These are phyloP conservation scores for Testicularia cyperi DNA, from an alignment of 1,284 basidiomycete genomes.

Conservation along the genomic window DNA sequence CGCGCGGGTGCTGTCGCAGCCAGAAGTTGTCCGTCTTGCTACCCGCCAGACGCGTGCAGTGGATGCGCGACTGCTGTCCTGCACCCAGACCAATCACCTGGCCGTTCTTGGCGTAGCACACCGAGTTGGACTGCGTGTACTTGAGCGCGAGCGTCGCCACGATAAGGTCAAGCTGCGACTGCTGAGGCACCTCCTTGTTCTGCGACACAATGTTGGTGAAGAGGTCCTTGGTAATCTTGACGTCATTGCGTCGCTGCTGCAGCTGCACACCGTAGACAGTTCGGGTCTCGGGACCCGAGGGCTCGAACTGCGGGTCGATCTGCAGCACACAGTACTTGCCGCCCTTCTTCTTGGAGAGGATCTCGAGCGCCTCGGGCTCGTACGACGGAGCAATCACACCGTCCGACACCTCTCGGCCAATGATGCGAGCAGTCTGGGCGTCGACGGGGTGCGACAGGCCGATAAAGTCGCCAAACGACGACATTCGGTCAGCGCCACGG, in stretches of 20 bases:
- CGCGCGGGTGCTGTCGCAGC: slow-evolving; percentile 92
- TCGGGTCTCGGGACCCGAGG: slow-evolving; percentile 72
- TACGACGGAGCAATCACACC: slow-evolving; percentile 97
- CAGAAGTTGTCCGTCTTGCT: slow-evolving; percentile 99
- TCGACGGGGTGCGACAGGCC: slow-evolving; percentile 91
- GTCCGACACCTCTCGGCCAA: slow-evolving; percentile 95
- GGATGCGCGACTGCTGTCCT: slow-evolving; percentile 97
- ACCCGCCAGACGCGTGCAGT: slow-evolving; percentile 96
- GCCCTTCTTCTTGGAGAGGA: slow-evolving; percentile 93
- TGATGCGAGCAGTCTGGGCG: slow-evolving; percentile 89
- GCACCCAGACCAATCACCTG: slow-evolving; percentile 94
- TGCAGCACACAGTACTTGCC: slow-evolving; percentile 96
- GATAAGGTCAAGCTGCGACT: slow-evolving; percentile 52
- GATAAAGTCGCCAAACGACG: slow-evolving; percentile 98
- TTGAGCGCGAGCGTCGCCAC: slow-evolving; percentile 90
- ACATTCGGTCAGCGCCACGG: slow-evolving; percentile 97
- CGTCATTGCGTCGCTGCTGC: slow-evolving; percentile 88
- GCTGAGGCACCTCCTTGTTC: slow-evolving; percentile 69
- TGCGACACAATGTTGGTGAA: slow-evolving; percentile 87
- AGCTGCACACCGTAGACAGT: slow-evolving; percentile 92
- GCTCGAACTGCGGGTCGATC: slow-evolving; percentile 56
- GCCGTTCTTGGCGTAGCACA: slow-evolving; percentile 91
- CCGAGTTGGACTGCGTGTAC: slow-evolving; percentile 98
- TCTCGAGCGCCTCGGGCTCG: slow-evolving; percentile 80
- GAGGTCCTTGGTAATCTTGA: slow-evolving; percentile 77